These are phyloP conservation scores for Poterioochromonas sp. DNA, from an alignment of 352 stramenopile genomes.

Conservation along the genomic window DNA sequence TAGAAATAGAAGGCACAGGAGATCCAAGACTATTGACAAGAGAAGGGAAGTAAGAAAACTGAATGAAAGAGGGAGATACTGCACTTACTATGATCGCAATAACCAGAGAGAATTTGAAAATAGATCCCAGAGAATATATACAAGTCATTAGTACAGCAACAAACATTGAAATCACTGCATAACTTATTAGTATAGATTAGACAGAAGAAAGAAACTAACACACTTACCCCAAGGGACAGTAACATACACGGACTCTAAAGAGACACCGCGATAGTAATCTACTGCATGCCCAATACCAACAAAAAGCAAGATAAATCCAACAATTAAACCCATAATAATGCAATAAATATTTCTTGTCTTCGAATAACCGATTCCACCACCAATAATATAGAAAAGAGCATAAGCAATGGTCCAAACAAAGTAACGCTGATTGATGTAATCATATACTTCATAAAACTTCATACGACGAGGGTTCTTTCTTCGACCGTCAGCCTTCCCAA, in stretches of 20 bases:
- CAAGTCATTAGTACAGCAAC: neutral
- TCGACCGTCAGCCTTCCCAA: too few species aligned
- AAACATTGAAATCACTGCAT: neutral
- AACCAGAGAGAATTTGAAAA: neutral
- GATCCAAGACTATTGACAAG: neutral
- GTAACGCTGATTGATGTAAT: neutral
- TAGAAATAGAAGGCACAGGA: neutral
- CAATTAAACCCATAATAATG: neutral
- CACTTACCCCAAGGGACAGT: neutral
- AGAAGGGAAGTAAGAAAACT: neutral
- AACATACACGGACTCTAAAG: neutral
- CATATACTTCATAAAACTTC: neutral
- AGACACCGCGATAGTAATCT: neutral
- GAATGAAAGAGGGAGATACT: neutral
- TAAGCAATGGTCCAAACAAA: neutral
- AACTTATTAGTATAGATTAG: neutral
- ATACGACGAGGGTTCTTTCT: neutral
- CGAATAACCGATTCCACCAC: neutral
- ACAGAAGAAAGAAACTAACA: neutral
- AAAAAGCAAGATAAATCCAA: neutral
- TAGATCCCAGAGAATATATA: neutral
- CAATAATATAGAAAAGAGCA: neutral
- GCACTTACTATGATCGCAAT: conserved; percentile 1
- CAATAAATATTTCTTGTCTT: neutral
- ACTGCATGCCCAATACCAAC: neutral